phyloP scores from a whole-genome alignment of 331 rosid genomes.

The Spiraea crenata region DNA sequence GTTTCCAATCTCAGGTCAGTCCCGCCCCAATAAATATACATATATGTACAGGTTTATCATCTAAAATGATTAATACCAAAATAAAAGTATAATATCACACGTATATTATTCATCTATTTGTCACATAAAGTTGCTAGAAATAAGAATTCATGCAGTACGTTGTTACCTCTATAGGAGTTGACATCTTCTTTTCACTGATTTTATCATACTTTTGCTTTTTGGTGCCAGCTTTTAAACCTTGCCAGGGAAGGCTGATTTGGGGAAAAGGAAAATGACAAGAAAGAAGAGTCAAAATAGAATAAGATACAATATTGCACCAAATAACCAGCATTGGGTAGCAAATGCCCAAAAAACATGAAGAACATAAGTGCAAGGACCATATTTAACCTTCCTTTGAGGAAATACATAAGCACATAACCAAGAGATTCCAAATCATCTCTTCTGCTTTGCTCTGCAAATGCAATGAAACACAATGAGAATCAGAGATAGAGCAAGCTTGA shows the following conservation, averaged over 20 bases:
- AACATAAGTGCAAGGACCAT: background rate
- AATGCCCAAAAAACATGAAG: conserved; percentile 12
- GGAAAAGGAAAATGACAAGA: conserved; percentile 5
- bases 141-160: background rate
- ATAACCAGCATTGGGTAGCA: conserved; percentile 26
- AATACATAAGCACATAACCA: conserved; percentile 97
- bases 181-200: conserved; percentile 83
- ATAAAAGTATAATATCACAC: background rate
- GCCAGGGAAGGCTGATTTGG: conserved; percentile 84
- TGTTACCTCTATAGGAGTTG: conserved; percentile 81
- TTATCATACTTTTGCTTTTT: conserved; percentile 86
- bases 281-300: conserved; percentile 17
- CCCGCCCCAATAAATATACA: background rate
- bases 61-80: too few species aligned
- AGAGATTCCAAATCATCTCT: conserved; percentile 99
- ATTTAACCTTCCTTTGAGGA: conserved; percentile 89
- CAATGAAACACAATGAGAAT: conserved; percentile 34
- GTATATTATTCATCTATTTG: background rate
- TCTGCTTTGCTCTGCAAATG: conserved; percentile 89
- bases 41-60: background rate
- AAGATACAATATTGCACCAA: conserved; percentile 23
- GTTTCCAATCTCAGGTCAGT: background rate
- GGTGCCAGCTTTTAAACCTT: conserved; percentile 85
- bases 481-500: conserved; percentile 10
- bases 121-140: conserved; percentile 11